Conservation (phyloP, 106 monocot genomes). For the Phalaenopsis aphrodite region DNA sequence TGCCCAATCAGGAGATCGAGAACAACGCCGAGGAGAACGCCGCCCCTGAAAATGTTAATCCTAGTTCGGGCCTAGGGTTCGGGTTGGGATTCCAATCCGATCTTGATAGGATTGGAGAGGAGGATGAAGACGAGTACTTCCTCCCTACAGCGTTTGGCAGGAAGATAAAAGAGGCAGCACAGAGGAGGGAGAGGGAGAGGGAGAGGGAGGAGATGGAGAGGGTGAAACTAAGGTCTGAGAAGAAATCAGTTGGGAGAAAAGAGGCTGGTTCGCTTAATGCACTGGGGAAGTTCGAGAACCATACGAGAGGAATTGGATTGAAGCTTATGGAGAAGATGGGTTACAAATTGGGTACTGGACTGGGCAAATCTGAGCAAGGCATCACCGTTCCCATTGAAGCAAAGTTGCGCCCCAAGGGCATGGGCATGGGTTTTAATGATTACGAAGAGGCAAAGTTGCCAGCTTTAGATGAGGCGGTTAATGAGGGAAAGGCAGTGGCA, state of each 20-base stretch:
- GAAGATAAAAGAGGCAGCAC: conserved; percentile 48
- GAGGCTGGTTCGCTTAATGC: conserved; percentile 9
- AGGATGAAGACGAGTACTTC: conserved; percentile 30
- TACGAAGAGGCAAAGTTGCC: conserved; percentile 75
- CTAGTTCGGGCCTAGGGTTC: conserved; percentile 28
- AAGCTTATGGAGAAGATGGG: conserved; percentile 85
- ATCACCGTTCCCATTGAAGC: conserved; percentile 59
- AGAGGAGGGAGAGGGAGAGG: conserved; percentile 31
- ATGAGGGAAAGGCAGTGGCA: conserved; percentile 19
- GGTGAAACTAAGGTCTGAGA: conserved; percentile 22
- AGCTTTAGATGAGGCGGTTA: conserved; percentile 24
- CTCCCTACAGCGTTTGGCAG: conserved; percentile 66
- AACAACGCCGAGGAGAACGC: conserved; percentile 2
- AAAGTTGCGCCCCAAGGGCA: conserved; percentile 60
- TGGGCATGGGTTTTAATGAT: conserved; percentile 88
- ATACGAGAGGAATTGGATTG: conserved; percentile 53
- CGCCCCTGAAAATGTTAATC: not conserved
- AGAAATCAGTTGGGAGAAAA: conserved; percentile 11
- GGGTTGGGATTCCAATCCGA: conserved; percentile 26
- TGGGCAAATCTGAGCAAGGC: conserved; percentile 84
- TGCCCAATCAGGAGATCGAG: conserved; percentile 50
- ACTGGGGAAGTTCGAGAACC: conserved; percentile 41
- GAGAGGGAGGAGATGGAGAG: conserved; percentile 16
- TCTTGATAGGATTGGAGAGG: conserved; percentile 4
- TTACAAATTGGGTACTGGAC: conserved; percentile 58